Evolutionary conservation across 2,329 filamentous ascomycete species (phyloP).

Genomic region (Colletotrichum paranaense): DNA sequence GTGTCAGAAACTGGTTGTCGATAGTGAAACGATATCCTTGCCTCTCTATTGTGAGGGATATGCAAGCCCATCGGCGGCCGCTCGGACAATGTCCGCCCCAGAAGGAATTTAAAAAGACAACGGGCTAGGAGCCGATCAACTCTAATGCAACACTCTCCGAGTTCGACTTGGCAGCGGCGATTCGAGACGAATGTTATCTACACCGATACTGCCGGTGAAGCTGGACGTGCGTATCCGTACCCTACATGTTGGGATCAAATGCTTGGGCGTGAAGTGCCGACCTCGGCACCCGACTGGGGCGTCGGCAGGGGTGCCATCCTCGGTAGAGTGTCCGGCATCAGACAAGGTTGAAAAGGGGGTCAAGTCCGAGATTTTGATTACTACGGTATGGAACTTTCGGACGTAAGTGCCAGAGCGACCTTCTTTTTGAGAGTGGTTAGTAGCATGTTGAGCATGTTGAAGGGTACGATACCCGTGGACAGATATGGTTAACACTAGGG

Average conservation of each 20-base stretch:
- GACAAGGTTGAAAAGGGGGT: not conserved
- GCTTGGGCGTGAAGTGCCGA: not conserved
- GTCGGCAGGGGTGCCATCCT: not conserved
- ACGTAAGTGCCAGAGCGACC: not conserved
- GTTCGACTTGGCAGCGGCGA: not conserved
- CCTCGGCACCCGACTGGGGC: not conserved
- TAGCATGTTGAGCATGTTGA: not conserved
- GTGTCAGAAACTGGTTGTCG: not conserved
- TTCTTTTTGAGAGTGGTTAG: not conserved
- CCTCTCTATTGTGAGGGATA: not conserved
- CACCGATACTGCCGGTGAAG: not conserved
- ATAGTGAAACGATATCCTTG: not conserved
- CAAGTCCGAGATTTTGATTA: not conserved
- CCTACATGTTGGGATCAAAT: not conserved
- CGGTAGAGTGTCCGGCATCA: not conserved
- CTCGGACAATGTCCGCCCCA: not conserved
- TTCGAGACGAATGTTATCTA: not conserved
- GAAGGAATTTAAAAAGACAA: not conserved
- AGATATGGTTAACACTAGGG: not conserved
- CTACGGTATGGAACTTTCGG: not conserved
- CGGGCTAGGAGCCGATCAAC: not conserved
- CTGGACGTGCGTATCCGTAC: not conserved
- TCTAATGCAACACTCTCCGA: not conserved
- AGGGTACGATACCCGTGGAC: not conserved
- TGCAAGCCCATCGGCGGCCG: not conserved